Evolutionary conservation across 306 rosid species (phyloP), one percentile per base, ranked within the genome.

Genomic region (Lathyrus aphaca): DNA sequence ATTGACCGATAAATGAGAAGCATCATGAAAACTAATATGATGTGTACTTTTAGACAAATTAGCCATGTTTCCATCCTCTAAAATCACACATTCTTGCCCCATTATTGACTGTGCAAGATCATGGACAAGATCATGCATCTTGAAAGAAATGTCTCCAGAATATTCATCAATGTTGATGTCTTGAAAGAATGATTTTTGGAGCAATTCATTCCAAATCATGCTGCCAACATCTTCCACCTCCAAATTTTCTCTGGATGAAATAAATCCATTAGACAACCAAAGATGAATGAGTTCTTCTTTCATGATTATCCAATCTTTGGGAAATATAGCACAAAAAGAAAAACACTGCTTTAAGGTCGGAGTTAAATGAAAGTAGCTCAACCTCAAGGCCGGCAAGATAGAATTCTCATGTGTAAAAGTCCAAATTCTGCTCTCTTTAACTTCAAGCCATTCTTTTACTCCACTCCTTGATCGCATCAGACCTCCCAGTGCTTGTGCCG

Each of bases 71-170:
- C 1, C 9, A 53, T 53, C 2, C 15, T 53, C 59, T 30, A 53
- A 21, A 53, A 4, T 4, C 35, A 21, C 12, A 53, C 59, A 19
- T 53, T 53, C 59, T 21, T 53, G 8, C 3, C 4, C 59, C 16
- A 5, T 53, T 10, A 53, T 11, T 5, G 59, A 53, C 25, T 53
- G 59, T 21, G 59, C 59, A 21, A 53, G 59, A 19, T 53, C 59
- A 21, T 53, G 59, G 59, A 53, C 59, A 53, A 53, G 59, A 53
- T 21, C 59, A 53, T 53, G 59, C 59, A 53, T 53, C 59, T 53
- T 53, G 9, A 53, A 50, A 3, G 14, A 17, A 18, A 50, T 18
- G 6, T 50, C 27, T 3, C 29, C 29, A 2, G 35, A 21, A 53
- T 10, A 4, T 7, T 19, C 59, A 53, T 21, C 4, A 14, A 53